Evolutionary conservation across 805 yeast genomes (phyloP).

Genomic region (Maudiozyma saulgeensis): DNA sequence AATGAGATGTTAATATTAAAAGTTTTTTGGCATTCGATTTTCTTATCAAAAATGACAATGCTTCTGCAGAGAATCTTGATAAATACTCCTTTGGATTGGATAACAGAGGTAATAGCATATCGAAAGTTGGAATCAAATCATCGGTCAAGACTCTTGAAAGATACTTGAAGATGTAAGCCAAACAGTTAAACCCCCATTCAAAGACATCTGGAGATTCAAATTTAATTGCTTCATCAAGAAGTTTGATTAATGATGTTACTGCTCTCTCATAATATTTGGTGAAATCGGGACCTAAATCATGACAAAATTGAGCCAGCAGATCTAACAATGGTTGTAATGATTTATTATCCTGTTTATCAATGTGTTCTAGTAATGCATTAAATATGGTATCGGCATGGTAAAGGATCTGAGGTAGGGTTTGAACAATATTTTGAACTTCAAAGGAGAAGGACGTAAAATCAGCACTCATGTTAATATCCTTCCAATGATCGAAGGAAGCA

Average conservation of each 20-base stretch:
- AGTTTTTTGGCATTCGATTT: conserved; percentile 48
- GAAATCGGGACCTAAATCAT: conserved; percentile 88
- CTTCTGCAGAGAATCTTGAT: conserved; percentile 81
- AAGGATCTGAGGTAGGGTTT: conserved; percentile 72
- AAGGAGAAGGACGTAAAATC: conserved; percentile 56
- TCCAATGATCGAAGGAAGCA: conserved; percentile 77
- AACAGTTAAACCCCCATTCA: conserved; percentile 75
- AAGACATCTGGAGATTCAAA: conserved; percentile 53
- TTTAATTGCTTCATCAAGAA: conserved; percentile 34
- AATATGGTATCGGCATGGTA: conserved; percentile 61
- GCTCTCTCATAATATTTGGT: conserved; percentile 54
- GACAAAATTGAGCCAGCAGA: conserved; percentile 72
- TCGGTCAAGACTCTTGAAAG: conserved; percentile 53
- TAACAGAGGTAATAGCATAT: conserved; percentile 53
- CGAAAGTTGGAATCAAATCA: conserved; percentile 63
- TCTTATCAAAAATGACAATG: conserved; percentile 72
- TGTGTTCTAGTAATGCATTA: conserved; percentile 37
- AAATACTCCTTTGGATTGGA: conserved; percentile 52
- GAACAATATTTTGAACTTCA: conserved; percentile 43
- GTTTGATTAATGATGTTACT: conserved; percentile 39
- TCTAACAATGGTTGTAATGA: conserved; percentile 79
- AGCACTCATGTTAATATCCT: conserved; percentile 71
- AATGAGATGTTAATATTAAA: conserved; percentile 34
- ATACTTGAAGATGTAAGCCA: conserved; percentile 87
- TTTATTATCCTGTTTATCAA: conserved; percentile 50